Conservation (phyloP, 805 yeast genomes). For the Jamesozyma hellenica region DNA sequence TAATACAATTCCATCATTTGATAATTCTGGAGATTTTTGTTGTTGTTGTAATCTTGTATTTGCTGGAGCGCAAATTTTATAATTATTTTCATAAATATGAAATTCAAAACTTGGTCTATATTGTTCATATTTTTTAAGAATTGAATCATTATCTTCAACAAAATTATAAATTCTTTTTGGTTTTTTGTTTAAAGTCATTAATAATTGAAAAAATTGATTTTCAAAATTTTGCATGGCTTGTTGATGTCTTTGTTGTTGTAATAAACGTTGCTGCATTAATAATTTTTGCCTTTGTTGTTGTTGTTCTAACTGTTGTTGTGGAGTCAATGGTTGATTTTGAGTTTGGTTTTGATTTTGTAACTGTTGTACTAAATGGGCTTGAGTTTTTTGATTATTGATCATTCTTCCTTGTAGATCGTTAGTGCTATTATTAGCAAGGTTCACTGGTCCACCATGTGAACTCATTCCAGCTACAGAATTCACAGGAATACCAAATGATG, state of each 20-base stretch:
- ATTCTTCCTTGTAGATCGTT: slow-evolving; percentile 1
- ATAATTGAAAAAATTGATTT: slow-evolving; percentile 31
- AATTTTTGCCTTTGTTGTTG: slow-evolving; percentile 23
- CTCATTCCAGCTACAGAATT: slow-evolving; percentile 6
- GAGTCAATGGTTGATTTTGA: not conserved
- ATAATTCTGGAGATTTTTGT: slow-evolving; percentile 29
- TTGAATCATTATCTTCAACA: slow-evolving; percentile 60
- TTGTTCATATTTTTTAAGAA: slow-evolving; percentile 65
- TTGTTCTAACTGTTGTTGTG: slow-evolving; percentile 2
- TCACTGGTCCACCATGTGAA: slow-evolving; percentile 9
- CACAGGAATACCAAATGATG: slow-evolving; percentile 15
- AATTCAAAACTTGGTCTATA: slow-evolving; percentile 76
- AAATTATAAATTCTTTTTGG: slow-evolving; percentile 44
- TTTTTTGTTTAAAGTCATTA: slow-evolving; percentile 28
- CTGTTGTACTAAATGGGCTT: slow-evolving; percentile 14
- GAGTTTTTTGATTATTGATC: slow-evolving; percentile 10
- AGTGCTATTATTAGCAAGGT: slow-evolving; percentile 3
- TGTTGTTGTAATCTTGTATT: slow-evolving; percentile 27
- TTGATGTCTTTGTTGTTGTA: slow-evolving; percentile 29
- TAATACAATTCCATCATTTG: slow-evolving; percentile 68
- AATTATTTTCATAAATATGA: slow-evolving; percentile 87
- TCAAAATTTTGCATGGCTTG: slow-evolving; percentile 36
- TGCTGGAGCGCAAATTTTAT: slow-evolving; percentile 72
- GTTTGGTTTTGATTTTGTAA: not conserved
- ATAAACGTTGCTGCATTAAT: slow-evolving; percentile 25